Percentiles rank a stretch among this genome's conserved stretches.
Evolutionary conservation across 805 yeast species (phyloP).

Genomic region (Schwanniomyces occidentalis): DNA sequence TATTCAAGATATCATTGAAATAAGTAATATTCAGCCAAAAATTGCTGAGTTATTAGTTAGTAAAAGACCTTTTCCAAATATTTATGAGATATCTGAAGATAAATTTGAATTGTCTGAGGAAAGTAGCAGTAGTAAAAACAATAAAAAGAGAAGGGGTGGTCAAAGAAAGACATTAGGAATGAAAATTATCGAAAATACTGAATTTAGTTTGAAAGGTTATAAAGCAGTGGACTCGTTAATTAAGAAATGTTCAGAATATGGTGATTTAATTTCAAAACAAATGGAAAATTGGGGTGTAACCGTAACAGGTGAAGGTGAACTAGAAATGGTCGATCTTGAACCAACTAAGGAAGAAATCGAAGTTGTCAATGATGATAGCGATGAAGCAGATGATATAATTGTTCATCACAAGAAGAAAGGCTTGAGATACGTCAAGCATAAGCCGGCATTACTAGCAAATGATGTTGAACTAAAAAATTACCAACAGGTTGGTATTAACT

Average conservation of each 20-base stretch:
- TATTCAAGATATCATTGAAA: conserved; percentile 73
- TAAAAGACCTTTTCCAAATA: conserved; percentile 65
- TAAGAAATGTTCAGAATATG: conserved; percentile 76
- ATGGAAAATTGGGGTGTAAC: conserved; percentile 89
- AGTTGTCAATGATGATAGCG: conserved; percentile 27
- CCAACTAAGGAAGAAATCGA: conserved; percentile 31
- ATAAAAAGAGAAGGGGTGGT: conserved; percentile 41
- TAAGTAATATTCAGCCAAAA: conserved; percentile 67
- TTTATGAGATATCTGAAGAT: conserved; percentile 59
- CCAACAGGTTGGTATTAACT: conserved; percentile 96
- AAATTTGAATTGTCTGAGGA: conserved; percentile 44
- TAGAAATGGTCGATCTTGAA: conserved; percentile 57
- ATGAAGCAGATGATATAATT: conserved; percentile 34
- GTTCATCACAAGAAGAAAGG: conserved; percentile 21
- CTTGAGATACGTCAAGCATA: conserved; percentile 55
- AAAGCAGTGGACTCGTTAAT: conserved; percentile 94
- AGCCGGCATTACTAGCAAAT: conserved; percentile 67
- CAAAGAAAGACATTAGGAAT: conserved; percentile 63
- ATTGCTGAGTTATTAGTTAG: conserved; percentile 64
- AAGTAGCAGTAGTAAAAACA: conserved; percentile 21
- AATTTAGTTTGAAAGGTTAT: conserved; percentile 77
- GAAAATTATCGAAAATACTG: conserved; percentile 68
- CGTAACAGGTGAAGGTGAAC: conserved; percentile 66
- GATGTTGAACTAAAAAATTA: conserved; percentile 77
- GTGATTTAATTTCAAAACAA: conserved; percentile 66